Percentiles rank a stretch among this genome's conserved stretches.
These are phyloP conservation scores for Dianthus caryophyllus DNA, from an alignment of 148 eudicot genomes.

Conservation along the genomic window DNA sequence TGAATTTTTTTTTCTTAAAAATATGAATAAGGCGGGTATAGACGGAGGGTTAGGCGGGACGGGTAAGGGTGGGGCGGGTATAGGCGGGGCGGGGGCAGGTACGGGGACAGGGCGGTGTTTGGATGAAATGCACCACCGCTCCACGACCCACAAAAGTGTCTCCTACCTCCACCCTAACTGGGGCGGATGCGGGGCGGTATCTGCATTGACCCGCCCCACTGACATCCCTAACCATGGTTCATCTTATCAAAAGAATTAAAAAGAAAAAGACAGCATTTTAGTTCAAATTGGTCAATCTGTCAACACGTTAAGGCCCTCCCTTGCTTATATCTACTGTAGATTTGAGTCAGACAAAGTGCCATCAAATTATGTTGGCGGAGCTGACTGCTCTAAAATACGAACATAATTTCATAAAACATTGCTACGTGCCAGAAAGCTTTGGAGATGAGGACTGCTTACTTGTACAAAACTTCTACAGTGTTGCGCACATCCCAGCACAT, in stretches of 20 bases:
- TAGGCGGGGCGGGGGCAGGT: too few relatives aligned
- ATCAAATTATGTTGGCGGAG: neutral
- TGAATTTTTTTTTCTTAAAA: too few relatives aligned
- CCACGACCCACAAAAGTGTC: too few relatives aligned
- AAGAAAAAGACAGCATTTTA: neutral
- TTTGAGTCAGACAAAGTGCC: neutral
- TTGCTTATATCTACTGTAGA: neutral
- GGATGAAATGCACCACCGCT: too few relatives aligned
- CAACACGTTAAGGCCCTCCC: neutral
- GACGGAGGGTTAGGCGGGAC: too few relatives aligned
- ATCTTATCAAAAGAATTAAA: neutral
- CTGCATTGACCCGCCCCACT: too few relatives aligned
- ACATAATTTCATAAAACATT: neutral
- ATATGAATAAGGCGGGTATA: too few relatives aligned
- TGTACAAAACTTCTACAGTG: conserved; percentile 84
- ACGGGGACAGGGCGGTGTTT: too few relatives aligned
- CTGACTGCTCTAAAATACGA: neutral
- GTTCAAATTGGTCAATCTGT: neutral
- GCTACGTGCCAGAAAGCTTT: neutral
- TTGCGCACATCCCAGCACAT: conserved; percentile 99
- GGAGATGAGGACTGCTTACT: conserved; percentile 46
- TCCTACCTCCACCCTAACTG: too few relatives aligned
- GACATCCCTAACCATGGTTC: neutral
- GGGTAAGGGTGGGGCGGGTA: too few relatives aligned
- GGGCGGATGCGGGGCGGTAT: too few relatives aligned